Conservation (phyloP, 805 yeast species). For the Saturnispora dispora region DNA sequence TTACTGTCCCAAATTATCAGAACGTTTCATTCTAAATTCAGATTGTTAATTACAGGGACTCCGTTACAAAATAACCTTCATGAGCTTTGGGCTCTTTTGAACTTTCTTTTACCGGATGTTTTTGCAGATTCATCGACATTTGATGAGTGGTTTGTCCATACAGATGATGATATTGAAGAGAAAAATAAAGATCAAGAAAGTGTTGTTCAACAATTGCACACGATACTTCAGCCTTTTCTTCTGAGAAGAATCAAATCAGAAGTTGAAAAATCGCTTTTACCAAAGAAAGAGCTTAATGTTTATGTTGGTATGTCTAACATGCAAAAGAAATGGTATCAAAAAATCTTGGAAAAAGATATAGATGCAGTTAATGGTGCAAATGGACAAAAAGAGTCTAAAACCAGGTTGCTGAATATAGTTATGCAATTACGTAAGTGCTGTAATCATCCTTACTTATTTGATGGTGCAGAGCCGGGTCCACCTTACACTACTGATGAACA, state of each 20-base stretch:
- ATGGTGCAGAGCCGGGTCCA: constrained; percentile 99
- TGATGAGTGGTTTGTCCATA: constrained; percentile 81
- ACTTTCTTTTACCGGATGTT: constrained; percentile 87
- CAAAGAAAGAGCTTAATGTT: constrained; percentile 82
- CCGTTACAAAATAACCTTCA: constrained; percentile 92
- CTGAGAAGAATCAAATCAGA: constrained; percentile 86
- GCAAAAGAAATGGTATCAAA: constrained; percentile 90
- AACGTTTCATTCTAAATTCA: constrained; percentile 72
- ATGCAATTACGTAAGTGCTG: constrained; percentile 97
- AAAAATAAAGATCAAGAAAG: constrained; percentile 77
- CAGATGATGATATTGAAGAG: constrained; percentile 76
- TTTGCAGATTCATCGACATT: constrained; percentile 86
- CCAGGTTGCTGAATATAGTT: constrained; percentile 83
- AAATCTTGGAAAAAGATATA: constrained; percentile 81
- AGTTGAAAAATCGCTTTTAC: constrained; percentile 83
- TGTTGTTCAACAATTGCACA: constrained; percentile 82
- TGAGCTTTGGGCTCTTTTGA: constrained; percentile 91
- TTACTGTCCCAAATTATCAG: constrained; percentile 88
- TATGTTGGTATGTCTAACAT: constrained; percentile 93
- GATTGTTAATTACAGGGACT: constrained; percentile 89
- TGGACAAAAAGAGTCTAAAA: constrained; percentile 90
- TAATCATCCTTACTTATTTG: constrained; percentile 93
- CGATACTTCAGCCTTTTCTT: constrained; percentile 79
- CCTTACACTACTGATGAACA: constrained; percentile 96
- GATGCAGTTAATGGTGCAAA: constrained; percentile 94